Evolutionary conservation across 2,329 filamentous ascomycete species (phyloP).

Genomic region (Diplodia scrobiculata): DNA sequence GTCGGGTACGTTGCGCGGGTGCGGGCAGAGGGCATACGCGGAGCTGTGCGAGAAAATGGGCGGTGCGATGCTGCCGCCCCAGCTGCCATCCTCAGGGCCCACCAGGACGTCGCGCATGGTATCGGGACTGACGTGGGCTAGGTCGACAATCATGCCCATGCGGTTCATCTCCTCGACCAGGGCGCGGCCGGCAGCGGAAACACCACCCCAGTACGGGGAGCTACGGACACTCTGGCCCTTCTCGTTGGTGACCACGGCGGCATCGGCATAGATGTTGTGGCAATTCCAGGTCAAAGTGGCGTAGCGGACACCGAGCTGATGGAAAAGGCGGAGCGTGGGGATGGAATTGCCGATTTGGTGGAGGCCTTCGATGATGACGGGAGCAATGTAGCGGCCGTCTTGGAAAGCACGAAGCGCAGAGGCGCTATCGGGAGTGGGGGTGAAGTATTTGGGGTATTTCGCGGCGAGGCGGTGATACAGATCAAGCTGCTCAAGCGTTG

Average conservation of each 20-base stretch:
- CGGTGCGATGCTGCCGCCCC: slow-evolving; percentile 74
- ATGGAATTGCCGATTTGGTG: slow-evolving; percentile 90
- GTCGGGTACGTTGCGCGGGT: slow-evolving; percentile 88
- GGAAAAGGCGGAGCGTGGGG: slow-evolving; percentile 72
- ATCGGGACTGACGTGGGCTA: slow-evolving; percentile 75
- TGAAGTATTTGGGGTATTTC: slow-evolving; percentile 70
- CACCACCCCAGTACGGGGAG: slow-evolving; percentile 67
- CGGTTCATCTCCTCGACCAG: slow-evolving; percentile 90
- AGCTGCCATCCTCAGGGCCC: slow-evolving; percentile 54
- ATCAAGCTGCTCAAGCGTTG: slow-evolving; percentile 75
- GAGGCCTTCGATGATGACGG: slow-evolving; percentile 64
- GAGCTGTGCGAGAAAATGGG: slow-evolving; percentile 90
- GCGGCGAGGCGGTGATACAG: slow-evolving; percentile 65
- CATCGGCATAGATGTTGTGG: slow-evolving; percentile 86
- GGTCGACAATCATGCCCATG: slow-evolving; percentile 89
- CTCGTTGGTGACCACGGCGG: slow-evolving; percentile 64
- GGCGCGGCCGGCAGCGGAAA: slow-evolving; percentile 68
- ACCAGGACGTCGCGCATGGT: slow-evolving; percentile 84
- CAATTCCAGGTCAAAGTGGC: slow-evolving; percentile 91
- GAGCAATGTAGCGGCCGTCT: slow-evolving; percentile 40
- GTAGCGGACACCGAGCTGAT: slow-evolving; percentile 80
- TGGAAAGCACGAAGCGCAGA: slow-evolving; percentile 61
- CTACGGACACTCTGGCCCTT: slow-evolving; percentile 46
- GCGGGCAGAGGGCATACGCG: slow-evolving; percentile 76
- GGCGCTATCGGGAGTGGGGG: slow-evolving; percentile 61